These are phyloP conservation scores for Cutaneotrichosporon sp. DNA, from an alignment of 1,284 basidiomycete species.

Conservation along the genomic window DNA sequence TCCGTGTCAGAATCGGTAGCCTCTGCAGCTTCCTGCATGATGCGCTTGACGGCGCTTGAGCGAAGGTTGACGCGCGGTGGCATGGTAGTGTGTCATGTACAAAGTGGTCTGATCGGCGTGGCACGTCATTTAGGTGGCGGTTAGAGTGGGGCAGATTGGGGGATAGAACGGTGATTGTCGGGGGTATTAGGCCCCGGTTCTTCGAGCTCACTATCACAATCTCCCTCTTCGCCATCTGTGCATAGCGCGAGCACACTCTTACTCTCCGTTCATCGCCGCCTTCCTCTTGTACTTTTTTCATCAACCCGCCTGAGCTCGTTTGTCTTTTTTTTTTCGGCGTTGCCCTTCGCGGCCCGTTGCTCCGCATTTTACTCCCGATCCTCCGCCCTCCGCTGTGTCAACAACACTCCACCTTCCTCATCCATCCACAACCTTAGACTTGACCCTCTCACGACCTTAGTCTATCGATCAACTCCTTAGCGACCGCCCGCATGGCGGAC, in stretches of 20 bases:
- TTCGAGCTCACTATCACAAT: neutral
- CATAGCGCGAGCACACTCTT: conserved; percentile 1
- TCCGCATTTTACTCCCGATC: neutral
- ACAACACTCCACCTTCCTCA: neutral
- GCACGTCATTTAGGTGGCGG: neutral
- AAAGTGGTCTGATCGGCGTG: neutral
- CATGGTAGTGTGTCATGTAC: conserved; percentile 7
- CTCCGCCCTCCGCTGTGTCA: neutral
- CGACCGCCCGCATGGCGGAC: conserved; percentile 14
- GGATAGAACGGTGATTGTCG: neutral
- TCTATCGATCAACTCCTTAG: neutral
- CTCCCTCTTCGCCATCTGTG: conserved; percentile 9
- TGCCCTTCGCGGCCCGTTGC: neutral
- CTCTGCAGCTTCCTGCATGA: conserved; percentile 92
- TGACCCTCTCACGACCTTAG: neutral
- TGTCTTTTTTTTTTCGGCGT: neutral
- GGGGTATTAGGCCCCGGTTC: neutral
- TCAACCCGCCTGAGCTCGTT: neutral
- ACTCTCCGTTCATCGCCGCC: neutral
- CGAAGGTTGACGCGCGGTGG: conserved; percentile 43
- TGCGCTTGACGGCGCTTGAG: conserved; percentile 79
- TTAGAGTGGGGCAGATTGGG: neutral
- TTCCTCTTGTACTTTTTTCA: neutral
- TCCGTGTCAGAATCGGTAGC: conserved; percentile 54
- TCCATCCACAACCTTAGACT: neutral